Percentiles rank a stretch among this genome's conserved stretches.
These are phyloP conservation scores for Colletotrichum kahawae DNA, from an alignment of 2,329 filamentous ascomycete species.

Conservation along the genomic window DNA sequence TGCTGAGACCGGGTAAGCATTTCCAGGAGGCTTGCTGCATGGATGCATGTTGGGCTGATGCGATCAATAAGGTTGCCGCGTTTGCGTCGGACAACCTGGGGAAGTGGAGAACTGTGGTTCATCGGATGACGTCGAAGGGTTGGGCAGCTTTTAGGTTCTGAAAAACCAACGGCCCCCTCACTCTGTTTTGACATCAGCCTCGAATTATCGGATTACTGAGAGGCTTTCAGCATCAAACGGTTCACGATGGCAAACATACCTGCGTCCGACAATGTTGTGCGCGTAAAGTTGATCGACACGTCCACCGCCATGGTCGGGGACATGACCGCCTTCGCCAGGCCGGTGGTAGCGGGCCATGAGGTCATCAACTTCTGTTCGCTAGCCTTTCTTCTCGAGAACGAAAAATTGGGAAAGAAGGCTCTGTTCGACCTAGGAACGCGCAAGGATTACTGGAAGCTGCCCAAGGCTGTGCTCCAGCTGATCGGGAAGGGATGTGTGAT, in stretches of 20 bases:
- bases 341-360: conserved; percentile 21
- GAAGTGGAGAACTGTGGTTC: background rate
- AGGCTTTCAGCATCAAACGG: background rate
- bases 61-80: background rate
- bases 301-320: conserved; percentile 18
- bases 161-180: background rate
- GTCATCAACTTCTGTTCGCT: conserved; percentile 23
- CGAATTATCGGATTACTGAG: background rate
- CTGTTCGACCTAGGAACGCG: conserved; percentile 23
- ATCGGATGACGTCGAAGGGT: conserved; percentile 9
- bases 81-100: background rate
- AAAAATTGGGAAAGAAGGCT: conserved; percentile 10
- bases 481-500: conserved; percentile 6
- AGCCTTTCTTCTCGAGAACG: conserved; percentile 23
- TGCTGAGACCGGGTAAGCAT: background rate
- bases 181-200: background rate
- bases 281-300: conserved; percentile 22
- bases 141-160: background rate
- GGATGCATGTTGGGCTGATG: background rate
- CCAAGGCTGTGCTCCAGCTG: background rate
- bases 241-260: conserved; percentile 4
- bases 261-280: conserved; percentile 15
- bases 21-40: background rate
- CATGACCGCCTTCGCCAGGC: conserved; percentile 17
- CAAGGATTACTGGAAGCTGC: conserved; percentile 23